Evolutionary conservation across 2,329 filamentous ascomycete genomes (phyloP), one percentile per base, ranked within the genome.

Genomic region (Lachnellula willkommii): DNA sequence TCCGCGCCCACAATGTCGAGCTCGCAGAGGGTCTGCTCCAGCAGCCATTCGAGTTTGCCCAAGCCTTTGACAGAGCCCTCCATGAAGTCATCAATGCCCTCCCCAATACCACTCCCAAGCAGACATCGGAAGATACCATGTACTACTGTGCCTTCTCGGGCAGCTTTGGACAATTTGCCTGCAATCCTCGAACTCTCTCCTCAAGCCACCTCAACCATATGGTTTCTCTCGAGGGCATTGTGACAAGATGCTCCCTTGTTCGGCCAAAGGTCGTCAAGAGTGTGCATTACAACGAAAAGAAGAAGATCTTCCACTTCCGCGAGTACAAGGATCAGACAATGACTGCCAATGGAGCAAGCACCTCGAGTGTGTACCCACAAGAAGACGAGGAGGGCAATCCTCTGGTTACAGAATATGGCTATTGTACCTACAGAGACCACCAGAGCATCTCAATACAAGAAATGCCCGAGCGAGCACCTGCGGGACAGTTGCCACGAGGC

Each of bases 131-230:
- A 32, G 92, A 96, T 70, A 83, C 85, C 43, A 79, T 90, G 65
- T 99, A 96, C 75, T 97, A 99, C 72, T 96, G 94, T 69, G 94
- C 94, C n/a, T 97, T 90, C 76, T 84, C 93, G 54, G 94, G 94
- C 63, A 96, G 90, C 70, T 99, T 99, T 70, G 94, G 95, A 63
- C 86, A 96, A 70, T 94, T 90, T 71, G 82, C 92, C 12, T 96
- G 92, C 80, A 99, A 96, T 68, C 94, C 94, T 42, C 84, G 94
- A 64, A 97, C 94, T 0, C 76, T 99, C 32, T 90, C 90, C 50
- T 96, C 93, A 2, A 80, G 84, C 42, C 89, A 95, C 67, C 81
- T 99, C 55, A 99, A 99, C 73, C 87, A 89, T 68, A 96, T 99
- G 92, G 89, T 99, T 14, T 96, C 92, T 3, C 80, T 99, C 51